Percentiles rank a stretch among this genome's conserved stretches.
These are phyloP conservation scores for Fraxinus angustifolia DNA, from an alignment of 305 asterid species.

Conservation along the genomic window DNA sequence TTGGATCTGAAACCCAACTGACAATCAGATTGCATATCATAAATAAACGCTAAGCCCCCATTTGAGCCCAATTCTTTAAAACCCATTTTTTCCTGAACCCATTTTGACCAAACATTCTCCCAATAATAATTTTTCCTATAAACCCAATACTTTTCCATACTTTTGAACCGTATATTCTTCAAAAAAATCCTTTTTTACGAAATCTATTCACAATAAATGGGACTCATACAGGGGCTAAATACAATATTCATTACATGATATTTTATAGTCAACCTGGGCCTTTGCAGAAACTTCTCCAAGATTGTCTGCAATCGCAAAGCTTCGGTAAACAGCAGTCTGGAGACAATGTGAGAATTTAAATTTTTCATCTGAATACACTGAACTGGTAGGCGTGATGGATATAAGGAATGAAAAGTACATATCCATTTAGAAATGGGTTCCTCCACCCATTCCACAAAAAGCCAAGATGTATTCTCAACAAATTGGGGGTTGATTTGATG, in stretches of 20 bases:
- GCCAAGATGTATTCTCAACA: neutral
- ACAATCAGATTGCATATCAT: slow-evolving; percentile 22
- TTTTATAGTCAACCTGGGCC: slow-evolving; percentile 52
- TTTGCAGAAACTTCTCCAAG: slow-evolving; percentile 94
- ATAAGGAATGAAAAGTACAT: slow-evolving; percentile 1
- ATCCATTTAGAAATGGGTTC: neutral
- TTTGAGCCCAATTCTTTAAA: neutral
- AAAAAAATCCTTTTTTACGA: neutral
- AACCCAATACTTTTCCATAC: neutral
- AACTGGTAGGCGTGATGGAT: neutral
- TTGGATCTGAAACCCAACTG: slow-evolving; percentile 65
- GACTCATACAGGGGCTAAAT: neutral
- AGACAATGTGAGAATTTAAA: slow-evolving; percentile 24
- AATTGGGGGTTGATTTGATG: neutral
- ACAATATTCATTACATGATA: neutral
- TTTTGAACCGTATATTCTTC: neutral
- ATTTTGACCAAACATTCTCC: neutral
- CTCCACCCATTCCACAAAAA: neutral
- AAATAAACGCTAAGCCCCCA: neutral
- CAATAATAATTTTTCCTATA: neutral
- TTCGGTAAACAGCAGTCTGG: slow-evolving; percentile 86
- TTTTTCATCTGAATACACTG: slow-evolving; percentile 15
- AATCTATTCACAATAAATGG: neutral
- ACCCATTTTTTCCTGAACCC: neutral
- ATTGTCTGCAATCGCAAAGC: slow-evolving; percentile 86